Evolutionary conservation across 2,329 filamentous ascomycete genomes (phyloP), one percentile per base, ranked within the genome.

Genomic region (Aureobasidium leucospermi): DNA sequence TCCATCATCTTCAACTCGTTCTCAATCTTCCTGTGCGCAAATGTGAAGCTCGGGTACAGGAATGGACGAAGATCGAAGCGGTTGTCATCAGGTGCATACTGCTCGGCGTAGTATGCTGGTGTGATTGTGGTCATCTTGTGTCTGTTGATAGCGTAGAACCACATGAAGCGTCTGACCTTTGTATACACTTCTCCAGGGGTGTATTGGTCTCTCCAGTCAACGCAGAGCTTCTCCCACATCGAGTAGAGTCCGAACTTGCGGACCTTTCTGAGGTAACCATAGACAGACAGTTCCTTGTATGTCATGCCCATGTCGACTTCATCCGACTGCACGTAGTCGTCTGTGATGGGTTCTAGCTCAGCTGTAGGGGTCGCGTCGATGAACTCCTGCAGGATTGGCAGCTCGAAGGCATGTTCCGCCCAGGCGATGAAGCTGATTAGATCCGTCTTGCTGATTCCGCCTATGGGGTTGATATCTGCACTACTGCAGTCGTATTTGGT

Each of bases 351-450:
- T 65, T 87, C 82, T 68, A 79, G 72, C 61, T 79, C 76, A 10
- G 76, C 76, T 0, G 76, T 79, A 3, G 76, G 77, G 0, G 74
- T 73, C 6, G 76, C 86, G 11, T 78, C 76, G 41, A 91, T 71
- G 73, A 91, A 92, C 9, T 83, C 78, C 9, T 82, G 71, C 1
- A 90, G 79, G 57, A 87, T 82, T 0, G 85, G 85, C 1, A 92
- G 72, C 5, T 80, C 70, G 67, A 88, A 90, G 38, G 79, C 74
- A 16, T 69, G 74, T 56, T 76, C 71, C 2, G 85, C 81, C 79
- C 83, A 90, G n/a, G 74, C 75, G 61, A 90, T 87, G 73, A 92
- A 90, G 9, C 79, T 73, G 70, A 88, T 89, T 1, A 90, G 75
- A 65, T 91, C 88, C 1, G 78, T 83, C 70, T 90, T 90, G 60